Evolutionary conservation across 2,329 filamentous ascomycete species (phyloP).

Genomic region (Thermothelomyces thermophilus): DNA sequence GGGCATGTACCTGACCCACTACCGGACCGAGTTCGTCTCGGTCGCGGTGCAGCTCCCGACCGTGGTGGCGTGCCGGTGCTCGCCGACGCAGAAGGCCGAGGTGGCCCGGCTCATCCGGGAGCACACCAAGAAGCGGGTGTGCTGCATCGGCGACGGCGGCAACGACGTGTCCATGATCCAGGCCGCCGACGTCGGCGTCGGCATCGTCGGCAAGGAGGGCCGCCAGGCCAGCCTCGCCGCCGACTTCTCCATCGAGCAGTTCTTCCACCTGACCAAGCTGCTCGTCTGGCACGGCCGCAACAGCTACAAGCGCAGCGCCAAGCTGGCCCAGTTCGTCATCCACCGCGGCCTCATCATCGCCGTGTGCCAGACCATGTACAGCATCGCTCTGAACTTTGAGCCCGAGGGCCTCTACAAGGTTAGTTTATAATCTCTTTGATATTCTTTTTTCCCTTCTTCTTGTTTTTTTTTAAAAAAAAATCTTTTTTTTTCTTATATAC

Average conservation of each 20-base stretch:
- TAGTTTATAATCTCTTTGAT: no score
- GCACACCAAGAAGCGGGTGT: slow-evolving; percentile 89
- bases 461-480: no score
- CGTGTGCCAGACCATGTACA: slow-evolving; percentile 96
- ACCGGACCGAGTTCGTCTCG: slow-evolving; percentile 78
- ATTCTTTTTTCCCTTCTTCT: background rate
- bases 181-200: slow-evolving; percentile 93
- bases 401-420: slow-evolving; percentile 87
- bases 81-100: slow-evolving; percentile 93
- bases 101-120: slow-evolving; percentile 84
- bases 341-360: slow-evolving; percentile 92
- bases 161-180: slow-evolving; percentile 99
- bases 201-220: slow-evolving; percentile 96
- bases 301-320: slow-evolving; percentile 91
- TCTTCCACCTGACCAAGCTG: slow-evolving; percentile 88
- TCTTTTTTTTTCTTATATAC: no score
- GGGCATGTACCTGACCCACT: slow-evolving; percentile 73
- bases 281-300: slow-evolving; percentile 99
- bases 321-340: slow-evolving; percentile 96
- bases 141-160: slow-evolving; percentile 95
- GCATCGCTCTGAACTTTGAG: slow-evolving; percentile 85
- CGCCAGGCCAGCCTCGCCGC: slow-evolving; percentile 90
- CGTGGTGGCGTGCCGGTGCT: slow-evolving; percentile 94
- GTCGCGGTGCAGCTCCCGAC: slow-evolving; percentile 81
- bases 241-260: slow-evolving; percentile 94